These are phyloP conservation scores for Ilyonectria sp. DNA, from an alignment of 2,329 filamentous ascomycete species.

Conservation along the genomic window DNA sequence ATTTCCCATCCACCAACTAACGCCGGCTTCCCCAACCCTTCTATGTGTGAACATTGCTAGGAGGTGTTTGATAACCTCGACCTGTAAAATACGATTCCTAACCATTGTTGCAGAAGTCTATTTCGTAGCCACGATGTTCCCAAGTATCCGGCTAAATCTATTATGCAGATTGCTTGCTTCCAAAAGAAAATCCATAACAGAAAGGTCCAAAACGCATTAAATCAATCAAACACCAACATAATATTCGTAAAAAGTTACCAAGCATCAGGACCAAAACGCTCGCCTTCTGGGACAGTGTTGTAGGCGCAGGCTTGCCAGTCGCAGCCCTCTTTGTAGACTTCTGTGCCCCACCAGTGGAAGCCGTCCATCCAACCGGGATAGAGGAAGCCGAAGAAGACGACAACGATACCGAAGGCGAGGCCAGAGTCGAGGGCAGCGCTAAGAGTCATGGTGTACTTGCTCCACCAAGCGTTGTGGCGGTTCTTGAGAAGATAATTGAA, in stretches of 20 bases:
- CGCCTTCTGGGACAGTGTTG: constrained; percentile 73
- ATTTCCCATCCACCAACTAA: background rate
- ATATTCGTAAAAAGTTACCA: constrained; percentile 61
- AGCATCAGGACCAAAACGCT: constrained; percentile 75
- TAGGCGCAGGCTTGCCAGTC: constrained; percentile 88
- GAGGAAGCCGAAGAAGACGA: constrained; percentile 90
- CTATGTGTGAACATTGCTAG: constrained; percentile 18
- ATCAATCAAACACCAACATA: background rate
- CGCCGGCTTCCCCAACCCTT: constrained; percentile 7
- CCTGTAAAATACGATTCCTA: constrained; percentile 23
- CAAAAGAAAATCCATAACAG: background rate
- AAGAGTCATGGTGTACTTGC: constrained; percentile 91
- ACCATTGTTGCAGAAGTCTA: constrained; percentile 37
- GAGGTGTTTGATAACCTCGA: constrained; percentile 11
- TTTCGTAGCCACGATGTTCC: constrained; percentile 18
- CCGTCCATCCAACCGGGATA: constrained; percentile 81
- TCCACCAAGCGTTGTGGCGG: constrained; percentile 84
- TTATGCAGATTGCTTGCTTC: constrained; percentile 34
- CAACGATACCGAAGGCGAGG: constrained; percentile 84
- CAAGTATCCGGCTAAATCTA: constrained; percentile 33
- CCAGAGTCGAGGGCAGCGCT: constrained; percentile 88
- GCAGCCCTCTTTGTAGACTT: constrained; percentile 86
- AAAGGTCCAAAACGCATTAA: background rate
- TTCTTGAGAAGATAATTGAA: constrained; percentile 86
- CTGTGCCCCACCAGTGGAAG: constrained; percentile 91